Conservation (phyloP, 768 basidiomycete species). For the Tricholoma matsutake region DNA sequence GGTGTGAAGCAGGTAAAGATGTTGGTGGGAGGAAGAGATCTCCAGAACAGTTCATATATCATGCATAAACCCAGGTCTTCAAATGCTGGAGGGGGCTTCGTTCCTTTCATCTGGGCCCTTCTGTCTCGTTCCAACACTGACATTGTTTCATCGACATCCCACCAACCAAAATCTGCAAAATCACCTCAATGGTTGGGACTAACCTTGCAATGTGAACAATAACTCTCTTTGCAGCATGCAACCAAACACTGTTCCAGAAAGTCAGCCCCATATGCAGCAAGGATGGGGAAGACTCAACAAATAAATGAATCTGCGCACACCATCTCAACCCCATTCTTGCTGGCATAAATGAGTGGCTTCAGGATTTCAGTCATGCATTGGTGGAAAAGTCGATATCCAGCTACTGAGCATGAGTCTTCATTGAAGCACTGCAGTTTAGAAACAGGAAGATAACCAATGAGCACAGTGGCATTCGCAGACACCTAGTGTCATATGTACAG, state of each 20-base stretch:
- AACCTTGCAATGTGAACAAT: slow-evolving; percentile 24
- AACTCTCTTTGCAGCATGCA: slow-evolving; percentile 19
- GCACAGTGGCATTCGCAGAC: background rate
- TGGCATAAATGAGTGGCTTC: slow-evolving; percentile 23
- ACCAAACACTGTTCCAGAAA: slow-evolving; percentile 43
- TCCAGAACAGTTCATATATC: no score
- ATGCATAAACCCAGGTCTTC: no score
- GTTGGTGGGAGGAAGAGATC: no score
- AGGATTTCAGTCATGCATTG: slow-evolving; percentile 28
- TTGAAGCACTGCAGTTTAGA: background rate
- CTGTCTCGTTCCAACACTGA: no score
- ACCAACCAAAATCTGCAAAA: no score
- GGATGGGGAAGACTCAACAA: slow-evolving; percentile 26
- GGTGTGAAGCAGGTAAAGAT: no score
- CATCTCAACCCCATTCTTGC: slow-evolving; percentile 14
- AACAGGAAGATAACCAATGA: background rate
- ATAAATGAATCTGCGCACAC: slow-evolving; percentile 31
- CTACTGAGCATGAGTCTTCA: slow-evolving; percentile 22
- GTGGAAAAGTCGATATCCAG: slow-evolving; percentile 35
- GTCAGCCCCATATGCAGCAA: slow-evolving; percentile 21
- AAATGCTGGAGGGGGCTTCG: no score
- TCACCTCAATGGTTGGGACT: no score
- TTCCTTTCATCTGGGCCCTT: no score
- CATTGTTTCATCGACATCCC: no score
- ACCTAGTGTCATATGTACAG: no score